Evolutionary conservation across 2,329 filamentous ascomycete species (phyloP).

Genomic region (Drechmeria coniospora): DNA sequence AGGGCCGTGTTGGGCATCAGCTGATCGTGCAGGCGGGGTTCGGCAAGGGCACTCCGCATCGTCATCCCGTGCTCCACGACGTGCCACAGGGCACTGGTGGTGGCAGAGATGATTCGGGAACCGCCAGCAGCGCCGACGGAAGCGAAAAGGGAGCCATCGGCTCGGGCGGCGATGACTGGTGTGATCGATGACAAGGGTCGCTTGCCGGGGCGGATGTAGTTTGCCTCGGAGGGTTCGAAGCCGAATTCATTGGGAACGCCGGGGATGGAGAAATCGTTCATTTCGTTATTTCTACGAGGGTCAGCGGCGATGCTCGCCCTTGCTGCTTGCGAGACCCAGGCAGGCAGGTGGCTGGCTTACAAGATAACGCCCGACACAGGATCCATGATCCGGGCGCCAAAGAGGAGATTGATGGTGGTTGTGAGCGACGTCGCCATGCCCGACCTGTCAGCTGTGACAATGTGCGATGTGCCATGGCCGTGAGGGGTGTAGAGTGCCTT

Average conservation of each 20-base stretch:
- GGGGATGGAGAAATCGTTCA: slow-evolving; percentile 78
- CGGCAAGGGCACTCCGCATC: slow-evolving; percentile 43
- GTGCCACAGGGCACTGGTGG: slow-evolving; percentile 58
- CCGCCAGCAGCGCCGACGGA: slow-evolving; percentile 66
- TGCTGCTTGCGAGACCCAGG: no score
- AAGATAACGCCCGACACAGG: slow-evolving; percentile 73
- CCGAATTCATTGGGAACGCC: slow-evolving; percentile 66
- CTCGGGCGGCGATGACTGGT: slow-evolving; percentile 51
- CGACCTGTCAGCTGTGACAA: slow-evolving; percentile 53
- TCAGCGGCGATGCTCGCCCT: slow-evolving; percentile 6
- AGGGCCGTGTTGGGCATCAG: slow-evolving; percentile 53
- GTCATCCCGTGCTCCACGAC: slow-evolving; percentile 50
- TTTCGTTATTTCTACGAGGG: slow-evolving; percentile 39
- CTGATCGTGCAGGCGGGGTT: slow-evolving; percentile 68
- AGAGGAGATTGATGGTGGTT: slow-evolving; percentile 77
- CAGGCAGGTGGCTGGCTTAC: no score
- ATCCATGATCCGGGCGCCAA: slow-evolving; percentile 65
- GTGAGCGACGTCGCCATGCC: slow-evolving; percentile 71
- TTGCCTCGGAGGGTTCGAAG: slow-evolving; percentile 62
- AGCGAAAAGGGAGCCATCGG: slow-evolving; percentile 48
- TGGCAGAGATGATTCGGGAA: slow-evolving; percentile 68
- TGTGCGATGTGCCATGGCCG: slow-evolving; percentile 59
- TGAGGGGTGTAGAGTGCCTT: slow-evolving; percentile 47
- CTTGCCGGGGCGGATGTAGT: slow-evolving; percentile 70
- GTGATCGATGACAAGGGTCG: slow-evolving; percentile 72